A percentile compares a stretch with the other conserved stretches of the same genome.
Conservation (phyloP, 768 basidiomycete genomes). For the Fomitopsis pulvina region DNA sequence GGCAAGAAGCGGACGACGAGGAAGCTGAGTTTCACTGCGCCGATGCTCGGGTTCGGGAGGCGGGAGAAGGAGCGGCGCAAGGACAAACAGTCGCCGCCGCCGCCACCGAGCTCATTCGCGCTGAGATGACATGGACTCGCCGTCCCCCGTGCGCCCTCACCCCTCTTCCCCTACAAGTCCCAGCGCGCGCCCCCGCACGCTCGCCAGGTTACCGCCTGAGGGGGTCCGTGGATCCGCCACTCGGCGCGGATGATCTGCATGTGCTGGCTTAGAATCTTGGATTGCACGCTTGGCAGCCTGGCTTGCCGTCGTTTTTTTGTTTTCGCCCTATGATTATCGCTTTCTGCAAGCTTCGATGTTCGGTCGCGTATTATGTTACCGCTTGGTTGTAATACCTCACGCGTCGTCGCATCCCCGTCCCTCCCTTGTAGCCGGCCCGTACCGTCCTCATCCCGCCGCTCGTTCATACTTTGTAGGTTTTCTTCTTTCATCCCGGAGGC, state of each 20-base stretch:
- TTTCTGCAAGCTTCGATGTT: neutral
- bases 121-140: no score
- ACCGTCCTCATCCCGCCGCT: no score
- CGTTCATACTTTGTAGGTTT: no score
- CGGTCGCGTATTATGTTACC: neutral
- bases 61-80: conserved; percentile 44
- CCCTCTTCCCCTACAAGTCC: neutral
- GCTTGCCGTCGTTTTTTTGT: neutral
- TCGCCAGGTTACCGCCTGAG: no score
- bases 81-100: conserved; percentile 8
- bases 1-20: conserved; percentile 38
- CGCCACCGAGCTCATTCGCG: conserved; percentile 8
- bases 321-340: conserved; percentile 10
- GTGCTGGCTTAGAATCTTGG: neutral
- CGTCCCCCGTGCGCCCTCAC: neutral
- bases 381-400: conserved; percentile 1
- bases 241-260: neutral
- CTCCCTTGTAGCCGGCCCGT: no score
- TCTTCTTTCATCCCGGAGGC: no score
- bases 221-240: neutral
- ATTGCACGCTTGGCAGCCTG: neutral
- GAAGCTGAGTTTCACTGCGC: conserved; percentile 63
- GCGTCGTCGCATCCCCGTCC: neutral
- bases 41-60: conserved; percentile 50
- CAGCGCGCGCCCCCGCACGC: no score